Percentiles rank a stretch among this genome's conserved stretches.
Conservation (phyloP, 306 rosid species). For the Castanospermum australe region DNA sequence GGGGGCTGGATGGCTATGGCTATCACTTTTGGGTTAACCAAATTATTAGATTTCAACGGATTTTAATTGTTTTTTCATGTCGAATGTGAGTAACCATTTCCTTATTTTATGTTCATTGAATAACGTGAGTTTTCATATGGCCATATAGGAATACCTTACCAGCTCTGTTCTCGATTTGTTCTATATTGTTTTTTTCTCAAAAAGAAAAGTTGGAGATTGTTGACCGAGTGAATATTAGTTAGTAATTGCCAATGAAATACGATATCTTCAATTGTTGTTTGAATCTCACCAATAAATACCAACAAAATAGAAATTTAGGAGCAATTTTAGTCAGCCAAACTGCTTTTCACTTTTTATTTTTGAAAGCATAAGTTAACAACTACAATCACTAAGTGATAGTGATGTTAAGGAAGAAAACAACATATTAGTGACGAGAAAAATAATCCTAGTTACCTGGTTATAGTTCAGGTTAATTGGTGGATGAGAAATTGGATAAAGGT, state of each 20-base stretch:
- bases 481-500: too few relatives aligned
- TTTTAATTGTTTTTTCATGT: neutral
- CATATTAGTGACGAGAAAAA: neutral
- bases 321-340: neutral
- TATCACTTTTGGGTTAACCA: slow-evolving; percentile 33
- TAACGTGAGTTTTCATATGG: neutral
- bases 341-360: neutral
- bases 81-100: neutral
- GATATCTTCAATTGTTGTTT: neutral
- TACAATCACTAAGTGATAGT: neutral
- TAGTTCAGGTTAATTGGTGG: too few relatives aligned
- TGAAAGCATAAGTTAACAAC: neutral
- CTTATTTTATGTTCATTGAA: neutral
- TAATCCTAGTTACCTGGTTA: too few relatives aligned
- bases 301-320: neutral
- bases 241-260: neutral
- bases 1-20: slow-evolving; percentile 43
- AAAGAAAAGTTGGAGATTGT: neutral
- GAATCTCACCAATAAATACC: neutral
- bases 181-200: neutral
- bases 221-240: neutral
- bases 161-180: neutral
- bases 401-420: neutral
- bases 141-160: too few relatives aligned
- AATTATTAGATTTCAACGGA: slow-evolving; percentile 1